These are phyloP conservation scores for Protomyces inundatus DNA, from an alignment of 1,139 yeast genomes.

Conservation along the genomic window DNA sequence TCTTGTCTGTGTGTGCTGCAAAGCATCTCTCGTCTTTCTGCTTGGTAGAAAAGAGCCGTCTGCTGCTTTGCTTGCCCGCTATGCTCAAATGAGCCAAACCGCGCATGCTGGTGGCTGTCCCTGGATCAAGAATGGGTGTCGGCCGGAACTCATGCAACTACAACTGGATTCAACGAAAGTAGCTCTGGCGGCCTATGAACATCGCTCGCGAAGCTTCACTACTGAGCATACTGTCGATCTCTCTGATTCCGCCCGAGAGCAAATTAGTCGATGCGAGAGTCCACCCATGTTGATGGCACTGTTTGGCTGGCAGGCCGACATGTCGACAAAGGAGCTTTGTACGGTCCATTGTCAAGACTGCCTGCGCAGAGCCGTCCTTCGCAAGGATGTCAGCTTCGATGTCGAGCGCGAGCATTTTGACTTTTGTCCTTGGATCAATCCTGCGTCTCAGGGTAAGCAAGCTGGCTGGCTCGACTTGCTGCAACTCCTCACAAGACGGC, in stretches of 20 bases:
- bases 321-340: too few relatives aligned
- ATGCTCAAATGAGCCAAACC: not conserved
- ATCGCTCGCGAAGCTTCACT: too few relatives aligned
- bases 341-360: constrained; percentile 1
- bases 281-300: not conserved
- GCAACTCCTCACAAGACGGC: not conserved
- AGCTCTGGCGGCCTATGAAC: too few relatives aligned
- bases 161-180: too few relatives aligned
- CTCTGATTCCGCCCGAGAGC: not conserved
- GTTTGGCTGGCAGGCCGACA: constrained; percentile 3
- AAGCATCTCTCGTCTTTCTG: not conserved
- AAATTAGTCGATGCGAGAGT: too few relatives aligned
- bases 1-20: constrained; percentile 2
- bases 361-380: not conserved
- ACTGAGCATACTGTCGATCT: too few relatives aligned
- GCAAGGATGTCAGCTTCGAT: not conserved
- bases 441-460: constrained; percentile 2
- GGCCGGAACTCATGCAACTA: too few relatives aligned
- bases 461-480: not conserved
- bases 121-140: not conserved
- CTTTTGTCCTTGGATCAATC: constrained; percentile 21
- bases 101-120: constrained; percentile 6
- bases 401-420: constrained; percentile 8
- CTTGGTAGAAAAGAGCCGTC: not conserved
- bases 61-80: not conserved